Percentiles rank a stretch among this genome's conserved stretches.
Evolutionary conservation across 805 yeast species (phyloP).

Genomic region (Candida awuae): DNA sequence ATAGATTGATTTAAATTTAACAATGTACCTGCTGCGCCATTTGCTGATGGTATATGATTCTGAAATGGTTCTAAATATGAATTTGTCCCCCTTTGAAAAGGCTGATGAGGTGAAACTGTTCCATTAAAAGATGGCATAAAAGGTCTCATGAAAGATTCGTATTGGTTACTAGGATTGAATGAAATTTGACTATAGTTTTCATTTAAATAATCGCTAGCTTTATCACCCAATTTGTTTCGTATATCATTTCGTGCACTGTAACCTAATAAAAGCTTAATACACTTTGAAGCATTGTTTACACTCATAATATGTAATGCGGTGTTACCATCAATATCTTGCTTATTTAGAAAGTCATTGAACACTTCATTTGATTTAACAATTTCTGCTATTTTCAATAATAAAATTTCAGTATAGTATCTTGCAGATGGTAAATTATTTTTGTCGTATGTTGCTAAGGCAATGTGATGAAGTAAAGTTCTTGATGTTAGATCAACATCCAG

Average conservation of each 20-base stretch:
- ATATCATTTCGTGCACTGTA: slow-evolving; percentile 49
- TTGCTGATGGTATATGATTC: background rate
- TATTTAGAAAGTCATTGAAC: slow-evolving; percentile 47
- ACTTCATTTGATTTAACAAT: slow-evolving; percentile 50
- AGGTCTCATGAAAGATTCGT: slow-evolving; percentile 20
- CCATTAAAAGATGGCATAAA: slow-evolving; percentile 14
- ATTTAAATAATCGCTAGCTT: slow-evolving; percentile 33
- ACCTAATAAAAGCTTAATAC: slow-evolving; percentile 37
- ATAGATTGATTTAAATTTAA: slow-evolving; percentile 4
- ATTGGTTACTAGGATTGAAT: slow-evolving; percentile 1
- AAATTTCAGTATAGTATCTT: slow-evolving; percentile 68
- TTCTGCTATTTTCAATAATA: slow-evolving; percentile 66
- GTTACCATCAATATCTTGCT: slow-evolving; percentile 50
- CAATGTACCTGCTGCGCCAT: background rate
- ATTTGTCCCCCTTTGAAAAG: background rate
- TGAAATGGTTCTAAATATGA: slow-evolving; percentile 13
- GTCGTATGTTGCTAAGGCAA: slow-evolving; percentile 62
- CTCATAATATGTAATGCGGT: slow-evolving; percentile 48
- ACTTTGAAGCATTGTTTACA: slow-evolving; percentile 36
- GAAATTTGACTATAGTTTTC: slow-evolving; percentile 16
- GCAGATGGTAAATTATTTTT: slow-evolving; percentile 69
- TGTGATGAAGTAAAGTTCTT: slow-evolving; percentile 80
- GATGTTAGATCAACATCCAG: slow-evolving; percentile 66
- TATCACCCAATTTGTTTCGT: slow-evolving; percentile 38
- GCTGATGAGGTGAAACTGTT: background rate